Conservation (phyloP, 768 basidiomycete species). For the Lactarius hatsudake region DNA sequence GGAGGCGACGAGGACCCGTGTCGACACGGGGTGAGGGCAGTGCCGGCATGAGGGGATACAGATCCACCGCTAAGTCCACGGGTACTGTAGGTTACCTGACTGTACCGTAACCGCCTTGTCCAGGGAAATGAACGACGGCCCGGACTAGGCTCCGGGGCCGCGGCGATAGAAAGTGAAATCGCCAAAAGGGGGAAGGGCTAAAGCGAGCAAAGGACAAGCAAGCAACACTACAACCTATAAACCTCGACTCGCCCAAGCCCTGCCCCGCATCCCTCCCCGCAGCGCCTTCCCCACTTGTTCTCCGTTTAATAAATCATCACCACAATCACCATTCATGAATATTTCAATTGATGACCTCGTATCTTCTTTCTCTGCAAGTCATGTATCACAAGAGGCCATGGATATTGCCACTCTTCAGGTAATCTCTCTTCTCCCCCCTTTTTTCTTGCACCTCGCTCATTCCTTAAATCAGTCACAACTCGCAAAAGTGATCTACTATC, state of each 20-base stretch:
- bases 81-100: no score
- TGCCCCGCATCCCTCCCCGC: constrained; percentile 10
- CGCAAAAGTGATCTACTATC: constrained; percentile 42
- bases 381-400: constrained; percentile 53
- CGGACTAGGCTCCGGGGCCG: neutral
- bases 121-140: neutral
- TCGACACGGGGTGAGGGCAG: neutral
- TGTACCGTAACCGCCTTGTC: no score
- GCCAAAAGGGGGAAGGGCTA: neutral
- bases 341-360: constrained; percentile 52
- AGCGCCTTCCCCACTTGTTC: neutral
- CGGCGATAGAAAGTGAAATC: neutral
- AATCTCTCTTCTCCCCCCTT: constrained; percentile 28
- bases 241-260: constrained; percentile 1
- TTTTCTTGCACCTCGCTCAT: neutral
- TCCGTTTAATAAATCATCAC: neutral
- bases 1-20: constrained; percentile 10
- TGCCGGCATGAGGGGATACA: neutral
- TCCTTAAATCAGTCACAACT: constrained; percentile 41
- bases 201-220: neutral
- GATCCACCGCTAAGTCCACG: constrained; percentile 11
- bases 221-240: neutral
- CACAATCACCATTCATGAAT: constrained; percentile 37
- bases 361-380: constrained; percentile 44
- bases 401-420: constrained; percentile 51